Conservation (phyloP, 2,329 filamentous ascomycete genomes). For the Clarireedia sp. region DNA sequence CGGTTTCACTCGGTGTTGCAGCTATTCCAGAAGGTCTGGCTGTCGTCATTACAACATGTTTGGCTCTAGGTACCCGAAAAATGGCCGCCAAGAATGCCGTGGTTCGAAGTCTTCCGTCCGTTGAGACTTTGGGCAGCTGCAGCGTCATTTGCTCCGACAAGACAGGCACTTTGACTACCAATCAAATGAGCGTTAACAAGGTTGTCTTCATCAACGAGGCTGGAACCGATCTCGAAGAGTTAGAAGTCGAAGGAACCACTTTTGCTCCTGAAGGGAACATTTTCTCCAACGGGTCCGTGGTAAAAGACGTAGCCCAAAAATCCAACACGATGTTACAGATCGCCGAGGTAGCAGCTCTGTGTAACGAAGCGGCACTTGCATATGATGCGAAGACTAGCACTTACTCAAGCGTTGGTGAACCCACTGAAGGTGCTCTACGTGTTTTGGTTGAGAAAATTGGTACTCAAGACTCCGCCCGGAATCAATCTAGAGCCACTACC, state of each 20-base stretch:
- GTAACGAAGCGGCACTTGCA: conserved; percentile 79
- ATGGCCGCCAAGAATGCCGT: conserved; percentile 99
- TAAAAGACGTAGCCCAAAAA: conserved; percentile 59
- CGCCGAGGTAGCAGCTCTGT: conserved; percentile 63
- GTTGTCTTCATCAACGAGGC: conserved; percentile 72
- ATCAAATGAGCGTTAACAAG: conserved; percentile 98
- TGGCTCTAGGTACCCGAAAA: conserved; percentile 91
- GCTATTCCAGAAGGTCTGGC: conserved; percentile 96
- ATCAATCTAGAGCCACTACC: conserved; percentile 41
- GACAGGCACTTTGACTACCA: conserved; percentile 94
- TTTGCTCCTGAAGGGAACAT: conserved; percentile 79
- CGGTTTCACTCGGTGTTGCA: conserved; percentile 93
- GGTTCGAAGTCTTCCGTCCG: conserved; percentile 89
- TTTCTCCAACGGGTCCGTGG: conserved; percentile 55
- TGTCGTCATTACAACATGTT: conserved; percentile 97
- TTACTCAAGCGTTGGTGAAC: conserved; percentile 82
- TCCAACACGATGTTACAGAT: conserved; percentile 78
- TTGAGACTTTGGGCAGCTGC: conserved; percentile 97
- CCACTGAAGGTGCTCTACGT: conserved; percentile 87
- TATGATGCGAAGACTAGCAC: conserved; percentile 69
- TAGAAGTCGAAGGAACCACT: conserved; percentile 86
- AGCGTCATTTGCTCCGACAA: conserved; percentile 99
- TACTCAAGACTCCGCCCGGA: conserved; percentile 46
- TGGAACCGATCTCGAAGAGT: conserved; percentile 70
- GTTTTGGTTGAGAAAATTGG: conserved; percentile 92